phyloP scores from a whole-genome alignment of 108 stramenopile genomes.

The Cyclotella kingstonii region DNA sequence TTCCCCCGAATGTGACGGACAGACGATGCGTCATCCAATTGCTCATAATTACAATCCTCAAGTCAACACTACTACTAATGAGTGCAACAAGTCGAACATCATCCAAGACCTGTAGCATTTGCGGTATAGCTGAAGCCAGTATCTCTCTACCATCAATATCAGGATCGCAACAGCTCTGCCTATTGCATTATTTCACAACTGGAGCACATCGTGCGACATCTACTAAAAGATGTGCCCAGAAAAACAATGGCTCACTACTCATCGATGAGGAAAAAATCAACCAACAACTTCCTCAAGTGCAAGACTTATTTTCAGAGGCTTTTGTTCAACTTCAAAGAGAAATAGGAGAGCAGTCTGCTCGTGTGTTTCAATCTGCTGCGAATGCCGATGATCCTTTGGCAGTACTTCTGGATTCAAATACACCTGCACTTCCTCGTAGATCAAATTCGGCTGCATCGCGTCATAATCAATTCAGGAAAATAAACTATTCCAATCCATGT shows the following conservation, averaged over 20 bases:
- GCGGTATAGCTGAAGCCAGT: constrained; percentile 27
- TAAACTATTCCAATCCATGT: neutral
- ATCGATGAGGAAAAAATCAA: constrained; percentile 39
- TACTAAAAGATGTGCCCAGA: constrained; percentile 7
- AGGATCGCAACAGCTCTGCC: constrained; percentile 38
- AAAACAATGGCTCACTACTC: constrained; percentile 27
- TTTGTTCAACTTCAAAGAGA: constrained; percentile 64
- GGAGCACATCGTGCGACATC: constrained; percentile 43
- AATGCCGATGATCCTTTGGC: constrained; percentile 56
- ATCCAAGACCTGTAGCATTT: constrained; percentile 25
- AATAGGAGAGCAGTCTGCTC: constrained; percentile 55
- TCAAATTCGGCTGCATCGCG: constrained; percentile 1
- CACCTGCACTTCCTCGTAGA: constrained; percentile 2
- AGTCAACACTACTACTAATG: too few species aligned
- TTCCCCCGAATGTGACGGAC: too few species aligned
- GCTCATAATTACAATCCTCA: too few species aligned
- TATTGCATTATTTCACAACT: constrained; percentile 75
- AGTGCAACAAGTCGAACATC: constrained; percentile 4
- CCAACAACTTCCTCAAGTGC: constrained; percentile 57
- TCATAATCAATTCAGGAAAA: neutral
- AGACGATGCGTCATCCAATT: too few species aligned
- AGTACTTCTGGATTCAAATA: constrained; percentile 31
- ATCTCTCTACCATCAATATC: constrained; percentile 24
- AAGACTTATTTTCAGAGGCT: constrained; percentile 69
- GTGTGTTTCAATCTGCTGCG: constrained; percentile 41